phyloP scores from a whole-genome alignment of 495 filamentous ascomycete species.

The Acidiella bohemica region DNA sequence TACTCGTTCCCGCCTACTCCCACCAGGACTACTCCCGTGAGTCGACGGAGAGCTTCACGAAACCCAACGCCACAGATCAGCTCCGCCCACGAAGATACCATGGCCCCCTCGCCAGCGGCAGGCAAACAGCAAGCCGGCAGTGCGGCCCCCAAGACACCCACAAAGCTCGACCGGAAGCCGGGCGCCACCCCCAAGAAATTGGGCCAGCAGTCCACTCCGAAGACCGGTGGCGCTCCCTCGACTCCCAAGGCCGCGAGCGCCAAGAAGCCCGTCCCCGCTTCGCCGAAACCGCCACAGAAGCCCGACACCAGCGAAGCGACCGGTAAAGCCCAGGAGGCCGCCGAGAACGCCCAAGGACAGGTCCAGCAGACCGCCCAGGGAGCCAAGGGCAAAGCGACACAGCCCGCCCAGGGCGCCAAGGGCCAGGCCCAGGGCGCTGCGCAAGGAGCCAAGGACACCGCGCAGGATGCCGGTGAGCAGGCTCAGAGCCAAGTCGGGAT shows the following conservation, averaged over 20 bases:
- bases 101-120: constrained; percentile 37
- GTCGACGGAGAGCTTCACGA: constrained; percentile 17
- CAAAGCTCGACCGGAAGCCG: constrained; percentile 38
- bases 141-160: constrained; percentile 36
- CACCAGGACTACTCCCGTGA: constrained; percentile 30
- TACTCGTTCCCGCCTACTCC: constrained; percentile 40
- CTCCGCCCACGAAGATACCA: constrained; percentile 24
- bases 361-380: constrained; percentile 5
- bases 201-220: constrained; percentile 21
- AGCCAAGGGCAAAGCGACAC: constrained; percentile 8
- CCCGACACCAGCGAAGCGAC: constrained; percentile 22
- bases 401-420: constrained; percentile 6
- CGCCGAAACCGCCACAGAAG: constrained; percentile 26
- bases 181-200: constrained; percentile 32
- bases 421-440: constrained; percentile 18
- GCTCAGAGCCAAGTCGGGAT: constrained; percentile 21
- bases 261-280: constrained; percentile 24
- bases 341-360: constrained; percentile 4
- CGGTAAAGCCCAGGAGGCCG: constrained; percentile 16
- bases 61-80: constrained; percentile 27
- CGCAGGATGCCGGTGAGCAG: constrained; percentile 22
- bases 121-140: constrained; percentile 30
- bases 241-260: constrained; percentile 22
- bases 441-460: constrained; percentile 16
- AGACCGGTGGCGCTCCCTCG: constrained; percentile 15